phyloP scores from a whole-genome alignment of 192 early-diverging fungal species.

The Coemansia sp. region DNA sequence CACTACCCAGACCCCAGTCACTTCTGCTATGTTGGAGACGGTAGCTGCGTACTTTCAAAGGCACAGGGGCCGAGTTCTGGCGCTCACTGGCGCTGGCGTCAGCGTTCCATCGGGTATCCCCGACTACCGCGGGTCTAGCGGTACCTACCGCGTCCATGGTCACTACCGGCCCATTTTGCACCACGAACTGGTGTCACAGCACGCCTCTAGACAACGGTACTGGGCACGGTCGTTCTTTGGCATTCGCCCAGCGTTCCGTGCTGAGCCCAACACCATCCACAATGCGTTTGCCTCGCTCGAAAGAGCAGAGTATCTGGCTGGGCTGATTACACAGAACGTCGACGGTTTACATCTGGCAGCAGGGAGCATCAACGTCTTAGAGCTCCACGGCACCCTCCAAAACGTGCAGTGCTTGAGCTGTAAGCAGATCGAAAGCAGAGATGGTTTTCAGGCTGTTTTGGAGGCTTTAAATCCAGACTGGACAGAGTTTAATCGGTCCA shows the following conservation, averaged over 20 bases:
- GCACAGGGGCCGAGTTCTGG: conserved; percentile 40
- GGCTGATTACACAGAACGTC: conserved; percentile 92
- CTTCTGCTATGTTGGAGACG: conserved; percentile 17
- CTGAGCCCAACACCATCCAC: conserved; percentile 79
- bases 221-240: conserved; percentile 92
- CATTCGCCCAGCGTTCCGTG: conserved; percentile 66
- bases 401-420: conserved; percentile 77
- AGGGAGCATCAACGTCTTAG: conserved; percentile 65
- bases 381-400: conserved; percentile 84
- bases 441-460: conserved; percentile 67
- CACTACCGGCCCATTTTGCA: conserved; percentile 86
- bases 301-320: conserved; percentile 43
- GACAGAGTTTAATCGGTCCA: conserved; percentile 47
- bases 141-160: conserved; percentile 70
- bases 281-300: conserved; percentile 60
- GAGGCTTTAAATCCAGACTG: conserved; percentile 72
- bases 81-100: conserved; percentile 56
- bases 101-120: conserved; percentile 76
- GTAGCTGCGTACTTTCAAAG: conserved; percentile 31
- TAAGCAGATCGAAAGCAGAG: conserved; percentile 56
- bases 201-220: conserved; percentile 77
- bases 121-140: conserved; percentile 81
- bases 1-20: conserved; percentile 28
- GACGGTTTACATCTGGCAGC: conserved; percentile 76
- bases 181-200: conserved; percentile 66